Evolutionary conservation across 768 basidiomycete genomes (phyloP), one percentile per base, ranked within the genome.

Genomic region (Chalciporus piperatus): DNA sequence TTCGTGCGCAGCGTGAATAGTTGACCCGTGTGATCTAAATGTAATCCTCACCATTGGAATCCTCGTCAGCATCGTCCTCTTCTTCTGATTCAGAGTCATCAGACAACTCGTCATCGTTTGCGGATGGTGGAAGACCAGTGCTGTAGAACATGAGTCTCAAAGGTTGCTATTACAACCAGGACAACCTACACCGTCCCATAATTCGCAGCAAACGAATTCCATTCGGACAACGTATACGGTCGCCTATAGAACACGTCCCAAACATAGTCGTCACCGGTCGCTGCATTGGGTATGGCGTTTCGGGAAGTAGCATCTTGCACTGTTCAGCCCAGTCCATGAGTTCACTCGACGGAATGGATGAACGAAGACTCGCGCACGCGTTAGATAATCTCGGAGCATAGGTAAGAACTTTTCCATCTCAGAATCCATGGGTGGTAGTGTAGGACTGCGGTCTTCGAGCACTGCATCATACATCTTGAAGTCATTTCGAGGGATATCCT

Each of bases 241-340:
- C 83, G 75, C 56, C 85, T 86, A 58, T 89, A 90, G 62, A 90
- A 92, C 19, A 92, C 80, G 60, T 92, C 89, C 82, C 85, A 91
- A 20, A 92, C 89, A 57, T 88, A 92, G 59, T 90, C 89, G 23
- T 76, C 76, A 4, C 64, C n/a, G 50, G 59, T 19, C 13, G 35
- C 1, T 6, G 14, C 30, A 39, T 27, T 45, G n/a, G 52, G n/a
- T 23, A 54, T 28, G 30, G 47, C 37, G 39, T 32, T 45, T 20
- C 61, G 45, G 37, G 57, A 52, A 10, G 56, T n/a, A 6, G 59
- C 50, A 1, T 68, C 65, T 41, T 64, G 64, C 27, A 72, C 69
- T 72, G 45, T 10, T 32, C 3, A 22, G 25, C 22, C 6, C 16
- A 23, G 14, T 20, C 6, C 3, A 43, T 63, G n/a, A 59, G 51